A percentile compares a stretch with the other conserved stretches of the same genome.
phyloP scores from a whole-genome alignment of 306 rosid genomes.

The Malus asiatica region DNA sequence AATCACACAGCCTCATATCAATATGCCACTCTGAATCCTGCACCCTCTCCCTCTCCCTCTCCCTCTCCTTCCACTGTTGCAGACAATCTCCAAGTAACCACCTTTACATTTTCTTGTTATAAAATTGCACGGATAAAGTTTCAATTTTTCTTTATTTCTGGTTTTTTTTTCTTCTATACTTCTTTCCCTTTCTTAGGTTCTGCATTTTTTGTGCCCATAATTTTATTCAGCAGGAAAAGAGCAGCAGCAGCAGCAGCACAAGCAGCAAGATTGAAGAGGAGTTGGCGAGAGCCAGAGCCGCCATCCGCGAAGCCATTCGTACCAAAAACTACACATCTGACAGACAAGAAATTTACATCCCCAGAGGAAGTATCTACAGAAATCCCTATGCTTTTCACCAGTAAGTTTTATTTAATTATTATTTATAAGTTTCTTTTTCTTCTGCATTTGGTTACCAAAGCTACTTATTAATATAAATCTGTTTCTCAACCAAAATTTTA shows the following conservation, averaged over 20 bases:
- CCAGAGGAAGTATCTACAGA: conserved; percentile 20
- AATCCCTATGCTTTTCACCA: conserved; percentile 23
- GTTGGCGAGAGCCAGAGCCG: conserved; percentile 21
- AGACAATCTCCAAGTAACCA: conserved; percentile 12
- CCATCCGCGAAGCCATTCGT: conserved; percentile 9
- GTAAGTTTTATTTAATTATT: neutral
- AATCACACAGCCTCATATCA: neutral
- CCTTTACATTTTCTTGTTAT: neutral
- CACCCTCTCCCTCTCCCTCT: conserved; percentile 2
- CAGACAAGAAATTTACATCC: conserved; percentile 14
- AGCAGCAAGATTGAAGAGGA: conserved; percentile 13
- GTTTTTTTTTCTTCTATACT: neutral
- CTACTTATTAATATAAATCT: too few relatives aligned
- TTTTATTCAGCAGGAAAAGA: neutral
- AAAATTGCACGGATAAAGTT: neutral
- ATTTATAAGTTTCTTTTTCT: neutral
- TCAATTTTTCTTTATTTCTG: too few relatives aligned
- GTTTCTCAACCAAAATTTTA: too few relatives aligned
- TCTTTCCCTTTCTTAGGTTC: neutral
- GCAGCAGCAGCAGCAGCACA: neutral
- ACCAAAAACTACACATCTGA: conserved; percentile 16
- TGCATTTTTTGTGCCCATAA: neutral
- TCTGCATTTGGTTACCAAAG: neutral
- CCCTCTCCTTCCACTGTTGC: neutral
- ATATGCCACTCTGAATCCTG: neutral